phyloP scores from a whole-genome alignment of 2,329 filamentous ascomycete genomes.

The Alternaria burnsii region DNA sequence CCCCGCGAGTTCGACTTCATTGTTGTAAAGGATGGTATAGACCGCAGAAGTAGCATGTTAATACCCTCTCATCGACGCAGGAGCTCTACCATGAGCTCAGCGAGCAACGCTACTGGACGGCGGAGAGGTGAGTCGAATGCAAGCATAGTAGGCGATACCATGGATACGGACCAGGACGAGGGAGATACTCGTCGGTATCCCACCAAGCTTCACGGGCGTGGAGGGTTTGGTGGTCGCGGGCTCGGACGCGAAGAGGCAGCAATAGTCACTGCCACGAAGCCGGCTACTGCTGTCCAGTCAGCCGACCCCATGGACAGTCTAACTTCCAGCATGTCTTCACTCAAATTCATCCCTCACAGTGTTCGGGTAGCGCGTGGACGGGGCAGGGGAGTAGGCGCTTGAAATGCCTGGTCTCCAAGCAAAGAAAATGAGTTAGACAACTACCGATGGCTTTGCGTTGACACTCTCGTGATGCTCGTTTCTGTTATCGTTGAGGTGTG shows the following conservation, averaged over 20 bases:
- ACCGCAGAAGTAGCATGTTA: conserved; percentile 81
- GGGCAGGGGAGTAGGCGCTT: conserved; percentile 23
- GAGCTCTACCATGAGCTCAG: conserved; percentile 37
- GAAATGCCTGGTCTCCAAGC: neutral
- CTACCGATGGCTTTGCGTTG: neutral
- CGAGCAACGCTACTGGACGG: conserved; percentile 15
- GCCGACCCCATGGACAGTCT: conserved; percentile 70
- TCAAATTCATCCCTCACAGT: conserved; percentile 72
- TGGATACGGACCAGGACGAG: conserved; percentile 33
- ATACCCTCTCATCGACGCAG: conserved; percentile 51
- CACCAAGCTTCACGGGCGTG: conserved; percentile 39
- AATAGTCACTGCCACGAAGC: conserved; percentile 7
- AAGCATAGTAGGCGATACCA: conserved; percentile 28
- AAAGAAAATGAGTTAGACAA: neutral
- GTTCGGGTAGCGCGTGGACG: conserved; percentile 33
- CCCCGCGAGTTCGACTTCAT: conserved; percentile 65
- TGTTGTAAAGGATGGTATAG: conserved; percentile 88
- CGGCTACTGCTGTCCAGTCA: conserved; percentile 3
- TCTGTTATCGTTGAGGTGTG: neutral
- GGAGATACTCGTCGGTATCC: conserved; percentile 25
- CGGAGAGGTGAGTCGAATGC: conserved; percentile 30
- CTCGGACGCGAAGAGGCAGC: conserved; percentile 9
- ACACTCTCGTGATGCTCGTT: neutral
- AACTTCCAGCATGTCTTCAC: conserved; percentile 72
- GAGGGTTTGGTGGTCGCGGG: conserved; percentile 39